phyloP scores from a whole-genome alignment of 1,284 basidiomycete genomes.

The Sparassis latifolia region DNA sequence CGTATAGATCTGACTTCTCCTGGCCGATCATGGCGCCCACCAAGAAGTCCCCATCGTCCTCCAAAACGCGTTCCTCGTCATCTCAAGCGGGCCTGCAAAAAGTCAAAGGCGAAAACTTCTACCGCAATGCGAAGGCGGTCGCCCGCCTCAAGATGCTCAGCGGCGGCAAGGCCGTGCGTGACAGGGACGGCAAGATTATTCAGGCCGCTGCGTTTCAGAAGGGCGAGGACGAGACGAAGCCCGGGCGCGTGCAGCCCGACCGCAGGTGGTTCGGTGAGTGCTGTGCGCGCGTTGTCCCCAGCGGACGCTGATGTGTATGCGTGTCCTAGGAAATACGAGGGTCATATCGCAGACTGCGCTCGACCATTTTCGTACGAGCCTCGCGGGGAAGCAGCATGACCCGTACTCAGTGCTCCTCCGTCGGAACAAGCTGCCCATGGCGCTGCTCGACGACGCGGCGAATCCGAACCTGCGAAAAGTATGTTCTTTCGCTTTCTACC shows the following conservation, averaged over 20 bases:
- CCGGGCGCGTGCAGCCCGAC: constrained; percentile 89
- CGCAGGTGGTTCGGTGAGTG: constrained; percentile 89
- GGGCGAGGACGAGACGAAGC: constrained; percentile 80
- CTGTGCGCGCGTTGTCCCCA: not conserved
- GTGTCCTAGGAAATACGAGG: constrained; percentile 79
- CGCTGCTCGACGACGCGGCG: constrained; percentile 79
- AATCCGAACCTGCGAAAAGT: constrained; percentile 79
- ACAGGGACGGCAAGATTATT: constrained; percentile 86
- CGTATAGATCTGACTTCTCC: not conserved
- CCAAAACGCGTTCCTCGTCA: constrained; percentile 49
- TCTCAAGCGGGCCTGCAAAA: constrained; percentile 55
- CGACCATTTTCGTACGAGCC: constrained; percentile 89
- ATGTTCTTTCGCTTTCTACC: constrained; percentile 10
- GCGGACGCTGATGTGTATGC: not conserved
- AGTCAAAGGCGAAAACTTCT: constrained; percentile 90
- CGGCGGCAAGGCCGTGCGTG: constrained; percentile 83
- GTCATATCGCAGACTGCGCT: constrained; percentile 96
- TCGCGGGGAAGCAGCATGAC: constrained; percentile 79
- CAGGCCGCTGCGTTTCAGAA: constrained; percentile 92
- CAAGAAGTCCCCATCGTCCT: constrained; percentile 29
- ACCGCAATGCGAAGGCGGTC: constrained; percentile 85
- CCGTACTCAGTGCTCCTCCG: constrained; percentile 91
- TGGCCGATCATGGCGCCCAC: constrained; percentile 45
- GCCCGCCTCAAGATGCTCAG: constrained; percentile 84
- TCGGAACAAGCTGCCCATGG: constrained; percentile 94